phyloP scores from a whole-genome alignment of 148 eudicot genomes.

The Drosera capensis region DNA sequence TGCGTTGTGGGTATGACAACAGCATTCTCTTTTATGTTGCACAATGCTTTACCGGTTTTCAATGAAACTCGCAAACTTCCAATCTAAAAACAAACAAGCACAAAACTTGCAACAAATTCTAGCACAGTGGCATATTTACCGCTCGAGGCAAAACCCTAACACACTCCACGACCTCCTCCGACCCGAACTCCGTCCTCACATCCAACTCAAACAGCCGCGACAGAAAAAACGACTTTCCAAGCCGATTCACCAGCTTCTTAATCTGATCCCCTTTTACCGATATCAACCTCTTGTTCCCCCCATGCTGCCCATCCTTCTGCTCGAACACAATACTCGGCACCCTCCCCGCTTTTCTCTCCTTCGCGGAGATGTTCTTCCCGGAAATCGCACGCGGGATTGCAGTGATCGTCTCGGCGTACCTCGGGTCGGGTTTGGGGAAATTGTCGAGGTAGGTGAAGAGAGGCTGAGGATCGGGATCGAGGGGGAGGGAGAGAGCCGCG shows the following conservation, averaged over 20 bases:
- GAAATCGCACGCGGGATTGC: conserved; percentile 49
- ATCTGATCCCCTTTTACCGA: conserved; percentile 69
- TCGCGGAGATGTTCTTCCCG: conserved; percentile 46
- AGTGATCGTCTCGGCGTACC: conserved; percentile 42
- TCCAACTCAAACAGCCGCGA: conserved; percentile 69
- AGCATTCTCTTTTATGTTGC: too few relatives aligned
- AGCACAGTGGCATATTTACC: too few relatives aligned
- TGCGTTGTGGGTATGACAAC: too few relatives aligned
- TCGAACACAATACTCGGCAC: conserved; percentile 80
- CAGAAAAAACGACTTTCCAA: conserved; percentile 44
- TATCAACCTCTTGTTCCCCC: conserved; percentile 80
- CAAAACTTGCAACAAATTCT: too few relatives aligned
- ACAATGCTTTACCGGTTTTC: too few relatives aligned
- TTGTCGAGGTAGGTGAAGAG: conserved; percentile 40
- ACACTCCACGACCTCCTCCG: conserved; percentile 43
- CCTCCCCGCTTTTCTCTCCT: conserved; percentile 54
- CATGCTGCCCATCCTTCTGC: conserved; percentile 81
- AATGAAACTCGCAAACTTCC: neutral
- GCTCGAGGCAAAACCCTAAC: conserved; percentile 63
- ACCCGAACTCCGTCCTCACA: conserved; percentile 33
- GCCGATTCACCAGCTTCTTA: conserved; percentile 57
- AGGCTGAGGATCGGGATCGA: conserved; percentile 13
- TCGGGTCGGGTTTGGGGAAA: conserved; percentile 62
- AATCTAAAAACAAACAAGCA: too few relatives aligned
- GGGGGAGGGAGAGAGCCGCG: conserved; percentile 25